These are phyloP conservation scores for Coniosporium apollinis DNA, from an alignment of 495 filamentous ascomycete species.

Conservation along the genomic window DNA sequence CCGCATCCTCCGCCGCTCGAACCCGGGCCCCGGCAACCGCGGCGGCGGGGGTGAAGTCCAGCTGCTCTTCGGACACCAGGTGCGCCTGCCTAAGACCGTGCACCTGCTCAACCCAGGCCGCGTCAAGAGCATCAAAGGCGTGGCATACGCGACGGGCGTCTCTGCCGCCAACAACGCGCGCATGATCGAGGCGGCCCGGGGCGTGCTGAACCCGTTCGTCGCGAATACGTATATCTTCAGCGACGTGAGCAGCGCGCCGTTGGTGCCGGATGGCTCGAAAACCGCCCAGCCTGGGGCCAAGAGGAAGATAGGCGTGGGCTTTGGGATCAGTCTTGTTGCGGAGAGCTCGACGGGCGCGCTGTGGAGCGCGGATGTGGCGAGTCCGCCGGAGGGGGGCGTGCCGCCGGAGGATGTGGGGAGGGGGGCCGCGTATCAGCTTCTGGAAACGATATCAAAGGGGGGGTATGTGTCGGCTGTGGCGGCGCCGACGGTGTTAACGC, in stretches of 20 bases:
- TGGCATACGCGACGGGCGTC: slow-evolving; percentile 83
- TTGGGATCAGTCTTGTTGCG: slow-evolving; percentile 76
- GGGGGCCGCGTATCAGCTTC: slow-evolving; percentile 71
- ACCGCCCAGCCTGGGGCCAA: slow-evolving; percentile 42
- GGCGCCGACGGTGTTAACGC: slow-evolving; percentile 50
- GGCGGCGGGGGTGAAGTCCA: slow-evolving; percentile 88
- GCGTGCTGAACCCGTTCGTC: slow-evolving; percentile 69
- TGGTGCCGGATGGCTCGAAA: slow-evolving; percentile 39
- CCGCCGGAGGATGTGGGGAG: slow-evolving; percentile 82
- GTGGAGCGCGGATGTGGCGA: slow-evolving; percentile 74
- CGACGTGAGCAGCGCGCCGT: slow-evolving; percentile 55
- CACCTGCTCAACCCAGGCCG: slow-evolving; percentile 73
- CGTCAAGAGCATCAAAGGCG: slow-evolving; percentile 78
- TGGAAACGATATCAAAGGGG: slow-evolving; percentile 66
- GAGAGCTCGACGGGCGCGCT: slow-evolving; percentile 75
- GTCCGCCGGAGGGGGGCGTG: slow-evolving; percentile 61
- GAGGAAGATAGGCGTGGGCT: slow-evolving; percentile 66
- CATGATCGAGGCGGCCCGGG: slow-evolving; percentile 83
- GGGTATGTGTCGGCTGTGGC: slow-evolving; percentile 63
- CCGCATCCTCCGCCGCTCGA: slow-evolving; percentile 62
- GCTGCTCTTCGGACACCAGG: slow-evolving; percentile 77
- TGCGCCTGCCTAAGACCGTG: slow-evolving; percentile 83
- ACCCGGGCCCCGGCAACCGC: slow-evolving; percentile 49
- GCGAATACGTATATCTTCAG: slow-evolving; percentile 78
- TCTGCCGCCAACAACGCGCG: slow-evolving; percentile 81